Evolutionary conservation across 2,329 filamentous ascomycete species (phyloP).

Genomic region (Hortaea werneckii): DNA sequence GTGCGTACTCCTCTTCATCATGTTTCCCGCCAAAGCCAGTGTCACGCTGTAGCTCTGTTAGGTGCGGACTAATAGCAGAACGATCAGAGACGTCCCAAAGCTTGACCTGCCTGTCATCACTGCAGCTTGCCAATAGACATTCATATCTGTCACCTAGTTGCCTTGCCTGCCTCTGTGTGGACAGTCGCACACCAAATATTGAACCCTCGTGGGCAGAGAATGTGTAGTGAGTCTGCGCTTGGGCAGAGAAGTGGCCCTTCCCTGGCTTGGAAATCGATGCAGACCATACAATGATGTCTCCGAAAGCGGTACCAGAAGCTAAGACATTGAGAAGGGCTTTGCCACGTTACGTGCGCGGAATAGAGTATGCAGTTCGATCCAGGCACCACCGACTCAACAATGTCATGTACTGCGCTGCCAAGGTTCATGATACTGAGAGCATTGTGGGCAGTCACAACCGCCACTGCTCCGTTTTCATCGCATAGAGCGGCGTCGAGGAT

Average conservation of each 20-base stretch:
- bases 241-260: slow-evolving; percentile 9
- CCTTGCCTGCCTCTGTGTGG: slow-evolving; percentile 39
- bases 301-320: slow-evolving; percentile 85
- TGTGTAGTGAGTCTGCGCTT: slow-evolving; percentile 41
- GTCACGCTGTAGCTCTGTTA: slow-evolving; percentile 24
- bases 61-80: slow-evolving; percentile 9
- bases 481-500: slow-evolving; percentile 58
- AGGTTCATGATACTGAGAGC: slow-evolving; percentile 44
- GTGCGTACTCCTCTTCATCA: slow-evolving; percentile 30
- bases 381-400: slow-evolving; percentile 34
- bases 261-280: slow-evolving; percentile 34
- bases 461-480: slow-evolving; percentile 20
- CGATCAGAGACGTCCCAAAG: slow-evolving; percentile 72
- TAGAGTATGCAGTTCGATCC: slow-evolving; percentile 79
- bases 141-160: slow-evolving; percentile 15
- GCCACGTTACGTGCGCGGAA: slow-evolving; percentile 63
- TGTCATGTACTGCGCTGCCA: background rate
- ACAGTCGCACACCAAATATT: slow-evolving; percentile 81
- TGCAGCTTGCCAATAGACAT: slow-evolving; percentile 78
- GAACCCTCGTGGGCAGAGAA: slow-evolving; percentile 77
- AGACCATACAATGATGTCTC: slow-evolving; percentile 86
- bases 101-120: slow-evolving; percentile 82
- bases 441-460: slow-evolving; percentile 79
- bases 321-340: slow-evolving; percentile 54
- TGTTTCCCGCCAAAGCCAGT: slow-evolving; percentile 34